Conservation (phyloP, 1,284 basidiomycete species). For the Ganoderma sp. region DNA sequence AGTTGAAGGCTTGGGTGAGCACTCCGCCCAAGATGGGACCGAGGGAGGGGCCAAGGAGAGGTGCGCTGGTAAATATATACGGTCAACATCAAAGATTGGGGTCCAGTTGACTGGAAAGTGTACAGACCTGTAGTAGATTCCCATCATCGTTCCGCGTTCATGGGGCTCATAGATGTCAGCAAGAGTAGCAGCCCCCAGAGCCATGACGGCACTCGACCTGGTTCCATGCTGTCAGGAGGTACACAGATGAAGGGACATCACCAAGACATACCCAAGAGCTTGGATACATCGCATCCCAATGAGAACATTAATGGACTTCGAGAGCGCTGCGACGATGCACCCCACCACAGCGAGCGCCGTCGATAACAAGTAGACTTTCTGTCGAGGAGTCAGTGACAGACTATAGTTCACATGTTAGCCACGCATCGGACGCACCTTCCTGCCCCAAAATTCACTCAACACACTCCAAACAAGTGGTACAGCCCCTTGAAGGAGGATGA, state of each 20-base stretch:
- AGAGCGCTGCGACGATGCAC: slow-evolving; percentile 67
- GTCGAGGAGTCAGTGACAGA: slow-evolving; percentile 13
- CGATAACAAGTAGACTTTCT: slow-evolving; percentile 73
- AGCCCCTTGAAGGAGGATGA: slow-evolving; percentile 80
- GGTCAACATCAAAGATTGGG: slow-evolving; percentile 43
- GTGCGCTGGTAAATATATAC: slow-evolving; percentile 33
- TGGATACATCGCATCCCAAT: slow-evolving; percentile 78
- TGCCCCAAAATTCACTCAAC: slow-evolving; percentile 79
- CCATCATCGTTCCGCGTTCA: slow-evolving; percentile 82
- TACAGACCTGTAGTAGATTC: slow-evolving; percentile 63
- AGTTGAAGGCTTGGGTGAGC: slow-evolving; percentile 70
- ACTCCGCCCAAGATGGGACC: slow-evolving; percentile 78
- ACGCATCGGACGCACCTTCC: slow-evolving; percentile 59
- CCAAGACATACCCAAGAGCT: slow-evolving; percentile 58
- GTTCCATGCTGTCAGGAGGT: background rate
- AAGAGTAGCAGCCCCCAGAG: slow-evolving; percentile 82
- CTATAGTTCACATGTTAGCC: slow-evolving; percentile 8
- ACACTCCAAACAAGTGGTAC: slow-evolving; percentile 76
- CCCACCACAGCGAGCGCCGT: slow-evolving; percentile 65
- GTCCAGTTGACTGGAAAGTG: background rate
- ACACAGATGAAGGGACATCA: background rate
- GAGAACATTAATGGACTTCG: slow-evolving; percentile 70
- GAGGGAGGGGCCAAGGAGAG: slow-evolving; percentile 58
- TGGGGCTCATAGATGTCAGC: slow-evolving; percentile 83
- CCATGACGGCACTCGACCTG: slow-evolving; percentile 78